phyloP scores from a whole-genome alignment of 2,329 filamentous ascomycete species.

The Sporothrix phasma region DNA sequence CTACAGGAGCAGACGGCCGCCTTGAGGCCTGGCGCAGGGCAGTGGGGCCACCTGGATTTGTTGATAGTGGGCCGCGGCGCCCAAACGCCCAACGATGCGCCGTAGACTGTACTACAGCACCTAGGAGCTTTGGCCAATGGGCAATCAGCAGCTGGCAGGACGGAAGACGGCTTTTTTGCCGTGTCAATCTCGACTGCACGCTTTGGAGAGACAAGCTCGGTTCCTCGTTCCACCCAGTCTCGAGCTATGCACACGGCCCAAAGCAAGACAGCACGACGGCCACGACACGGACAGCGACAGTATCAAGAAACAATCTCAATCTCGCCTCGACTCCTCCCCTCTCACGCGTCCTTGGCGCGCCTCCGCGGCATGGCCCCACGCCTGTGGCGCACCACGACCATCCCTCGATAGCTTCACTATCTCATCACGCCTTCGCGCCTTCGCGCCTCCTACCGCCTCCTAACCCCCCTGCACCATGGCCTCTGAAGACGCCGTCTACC shows the following conservation, averaged over 20 bases:
- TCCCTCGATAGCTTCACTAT: background rate
- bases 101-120: slow-evolving; percentile 1
- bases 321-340: background rate
- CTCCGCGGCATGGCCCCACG: background rate
- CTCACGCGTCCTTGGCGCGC: background rate
- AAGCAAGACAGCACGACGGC: background rate
- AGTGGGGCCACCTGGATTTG: background rate
- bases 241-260: background rate
- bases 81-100: background rate
- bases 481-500: slow-evolving; percentile 84
- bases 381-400: slow-evolving; percentile 7
- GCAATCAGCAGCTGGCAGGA: background rate
- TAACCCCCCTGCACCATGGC: slow-evolving; percentile 39
- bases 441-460: background rate
- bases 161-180: background rate
- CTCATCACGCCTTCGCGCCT: background rate
- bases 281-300: background rate
- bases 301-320: background rate
- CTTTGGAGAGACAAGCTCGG: background rate
- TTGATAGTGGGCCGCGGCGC: background rate
- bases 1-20: too few relatives aligned
- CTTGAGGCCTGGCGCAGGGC: background rate
- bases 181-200: background rate
- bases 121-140: background rate
- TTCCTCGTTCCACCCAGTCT: background rate